A percentile compares a stretch with the other conserved stretches of the same genome.
phyloP scores from a whole-genome alignment of 163 green algal species.

The Scenedesmus sp. region DNA sequence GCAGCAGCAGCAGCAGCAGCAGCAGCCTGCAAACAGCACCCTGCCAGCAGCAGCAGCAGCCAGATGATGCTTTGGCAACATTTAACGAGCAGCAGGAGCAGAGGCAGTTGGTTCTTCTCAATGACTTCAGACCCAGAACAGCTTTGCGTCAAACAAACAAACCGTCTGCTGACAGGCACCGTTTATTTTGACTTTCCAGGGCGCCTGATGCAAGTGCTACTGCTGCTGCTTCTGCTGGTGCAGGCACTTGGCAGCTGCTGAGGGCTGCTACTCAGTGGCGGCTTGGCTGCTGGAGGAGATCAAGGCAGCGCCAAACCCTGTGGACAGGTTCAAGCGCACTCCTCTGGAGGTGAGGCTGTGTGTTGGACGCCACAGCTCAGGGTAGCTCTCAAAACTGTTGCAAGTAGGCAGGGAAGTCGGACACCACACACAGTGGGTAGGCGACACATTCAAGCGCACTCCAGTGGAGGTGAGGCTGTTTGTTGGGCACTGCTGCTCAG shows the following conservation, averaged over 20 bases:
- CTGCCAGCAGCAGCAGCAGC: not conserved
- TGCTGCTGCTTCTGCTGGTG: slow-evolving; percentile 39
- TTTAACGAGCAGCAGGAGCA: not conserved
- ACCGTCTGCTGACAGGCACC: not conserved
- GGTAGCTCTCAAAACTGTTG: too few species aligned
- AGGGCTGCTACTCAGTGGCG: slow-evolving; percentile 86
- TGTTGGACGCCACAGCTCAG: too few species aligned
- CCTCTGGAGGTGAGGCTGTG: slow-evolving; percentile 93
- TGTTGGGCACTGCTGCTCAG: too few species aligned
- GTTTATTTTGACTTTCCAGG: too few species aligned
- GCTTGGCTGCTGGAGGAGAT: slow-evolving; percentile 87
- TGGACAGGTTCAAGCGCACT: slow-evolving; percentile 93
- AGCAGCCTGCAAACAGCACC: not conserved
- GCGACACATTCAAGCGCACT: too few species aligned
- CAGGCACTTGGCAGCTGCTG: slow-evolving; percentile 90
- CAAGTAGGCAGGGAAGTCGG: too few species aligned
- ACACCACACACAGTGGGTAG: too few species aligned
- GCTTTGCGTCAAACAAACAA: too few species aligned
- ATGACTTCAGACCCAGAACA: not conserved
- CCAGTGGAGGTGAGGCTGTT: too few species aligned
- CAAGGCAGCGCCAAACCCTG: slow-evolving; percentile 77
- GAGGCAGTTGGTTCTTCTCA: not conserved
- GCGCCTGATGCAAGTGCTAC: not conserved
- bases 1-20: slow-evolving; percentile 10
- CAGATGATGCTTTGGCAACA: not conserved